Evolutionary conservation across 495 filamentous ascomycete species (phyloP).

Genomic region (Penicillium atrosanguineum): DNA sequence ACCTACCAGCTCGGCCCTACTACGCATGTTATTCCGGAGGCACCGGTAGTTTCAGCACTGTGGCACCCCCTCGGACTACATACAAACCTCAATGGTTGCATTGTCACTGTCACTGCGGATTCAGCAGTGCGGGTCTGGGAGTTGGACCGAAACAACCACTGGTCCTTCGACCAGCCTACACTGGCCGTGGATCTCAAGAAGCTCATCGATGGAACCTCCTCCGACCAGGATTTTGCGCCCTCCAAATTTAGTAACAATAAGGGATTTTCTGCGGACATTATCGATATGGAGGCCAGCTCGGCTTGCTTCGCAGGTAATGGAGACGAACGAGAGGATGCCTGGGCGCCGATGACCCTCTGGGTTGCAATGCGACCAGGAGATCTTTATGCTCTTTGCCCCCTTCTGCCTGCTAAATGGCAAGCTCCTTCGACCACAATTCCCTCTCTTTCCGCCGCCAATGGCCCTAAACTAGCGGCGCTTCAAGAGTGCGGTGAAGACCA

Average conservation of each 20-base stretch:
- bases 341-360: constrained; percentile 91
- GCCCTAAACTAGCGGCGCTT: constrained; percentile 59
- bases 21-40: constrained; percentile 78
- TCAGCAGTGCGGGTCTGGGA: constrained; percentile 88
- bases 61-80: constrained; percentile 86
- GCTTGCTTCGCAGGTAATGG: constrained; percentile 76
- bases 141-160: constrained; percentile 70
- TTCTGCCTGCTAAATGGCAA: constrained; percentile 78
- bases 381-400: constrained; percentile 85
- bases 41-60: constrained; percentile 69
- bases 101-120: constrained; percentile 83
- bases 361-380: constrained; percentile 85
- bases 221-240: constrained; percentile 72
- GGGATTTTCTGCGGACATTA: constrained; percentile 76
- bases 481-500: constrained; percentile 57
- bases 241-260: constrained; percentile 68
- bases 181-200: constrained; percentile 79
- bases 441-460: constrained; percentile 70
- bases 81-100: constrained; percentile 52
- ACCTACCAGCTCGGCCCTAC: constrained; percentile 84
- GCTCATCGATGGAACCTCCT: constrained; percentile 71
- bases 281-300: constrained; percentile 85
- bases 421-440: constrained; percentile 72
- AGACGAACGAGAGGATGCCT: constrained; percentile 63
- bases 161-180: constrained; percentile 79